Conservation (phyloP, 768 basidiomycete species). For the Russula griseocarnosa region DNA sequence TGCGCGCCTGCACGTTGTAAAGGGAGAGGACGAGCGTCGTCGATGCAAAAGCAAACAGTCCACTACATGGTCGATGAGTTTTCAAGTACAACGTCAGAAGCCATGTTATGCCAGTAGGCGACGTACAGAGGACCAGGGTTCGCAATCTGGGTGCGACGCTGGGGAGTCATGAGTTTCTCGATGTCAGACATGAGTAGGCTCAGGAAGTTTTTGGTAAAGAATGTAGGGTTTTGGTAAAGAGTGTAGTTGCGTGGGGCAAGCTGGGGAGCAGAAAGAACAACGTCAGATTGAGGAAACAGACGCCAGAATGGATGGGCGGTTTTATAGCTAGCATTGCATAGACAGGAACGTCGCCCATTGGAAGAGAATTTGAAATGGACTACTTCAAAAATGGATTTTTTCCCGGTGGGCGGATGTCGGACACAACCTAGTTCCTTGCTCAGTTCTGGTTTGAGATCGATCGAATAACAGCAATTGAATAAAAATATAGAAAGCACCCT, state of each 20-base stretch:
- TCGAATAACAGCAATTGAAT: no score
- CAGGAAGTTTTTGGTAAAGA: not conserved
- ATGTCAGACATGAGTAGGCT: conserved; percentile 36
- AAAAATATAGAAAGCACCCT: no score
- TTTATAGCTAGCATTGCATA: not conserved
- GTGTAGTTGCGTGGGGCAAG: not conserved
- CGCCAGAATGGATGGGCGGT: not conserved
- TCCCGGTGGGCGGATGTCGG: no score
- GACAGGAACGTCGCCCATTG: no score
- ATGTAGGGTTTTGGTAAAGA: not conserved
- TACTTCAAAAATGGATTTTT: no score
- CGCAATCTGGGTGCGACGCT: conserved; percentile 38
- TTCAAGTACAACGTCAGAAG: conserved; percentile 42
- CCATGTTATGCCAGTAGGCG: not conserved
- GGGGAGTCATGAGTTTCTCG: conserved; percentile 33
- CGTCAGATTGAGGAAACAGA: not conserved
- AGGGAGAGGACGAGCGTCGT: conserved; percentile 78
- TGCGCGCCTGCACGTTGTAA: conserved; percentile 60
- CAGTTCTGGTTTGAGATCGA: no score
- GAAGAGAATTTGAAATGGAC: no score
- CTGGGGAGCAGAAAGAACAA: no score
- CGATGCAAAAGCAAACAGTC: conserved; percentile 67
- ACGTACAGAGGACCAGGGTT: conserved; percentile 60
- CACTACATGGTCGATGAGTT: conserved; percentile 55
- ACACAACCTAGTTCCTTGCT: no score